Conservation (phyloP, 805 yeast genomes). For the Candida yuanshanica region DNA sequence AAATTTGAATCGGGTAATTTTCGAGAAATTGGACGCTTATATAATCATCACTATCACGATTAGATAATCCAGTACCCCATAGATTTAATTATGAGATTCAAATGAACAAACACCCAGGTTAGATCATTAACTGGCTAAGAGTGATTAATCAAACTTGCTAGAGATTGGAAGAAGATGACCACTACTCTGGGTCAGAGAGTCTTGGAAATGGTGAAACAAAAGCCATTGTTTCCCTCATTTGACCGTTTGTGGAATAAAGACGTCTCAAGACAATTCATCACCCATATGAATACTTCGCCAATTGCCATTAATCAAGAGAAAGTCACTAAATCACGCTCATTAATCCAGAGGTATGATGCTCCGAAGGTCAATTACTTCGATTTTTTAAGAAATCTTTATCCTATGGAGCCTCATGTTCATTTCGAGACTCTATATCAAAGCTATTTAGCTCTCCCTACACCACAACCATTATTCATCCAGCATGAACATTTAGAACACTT, state of each 20-base stretch:
- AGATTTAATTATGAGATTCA: no score
- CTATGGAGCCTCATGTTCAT: constrained; percentile 4
- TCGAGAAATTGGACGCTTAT: no score
- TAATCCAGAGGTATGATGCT: constrained; percentile 7
- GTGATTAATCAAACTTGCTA: no score
- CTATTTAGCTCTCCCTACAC: constrained; percentile 27
- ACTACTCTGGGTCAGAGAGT: background rate
- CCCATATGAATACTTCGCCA: constrained; percentile 2
- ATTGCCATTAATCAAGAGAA: constrained; percentile 6
- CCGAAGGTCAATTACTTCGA: constrained; percentile 13
- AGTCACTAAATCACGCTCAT: constrained; percentile 1
- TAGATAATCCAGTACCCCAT: no score
- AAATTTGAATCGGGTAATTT: no score
- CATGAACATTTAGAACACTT: constrained; percentile 28
- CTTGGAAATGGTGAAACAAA: background rate
- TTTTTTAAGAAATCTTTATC: constrained; percentile 20
- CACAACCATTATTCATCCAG: constrained; percentile 26
- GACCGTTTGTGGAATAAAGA: background rate
- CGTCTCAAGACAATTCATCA: background rate
- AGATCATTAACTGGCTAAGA: no score
- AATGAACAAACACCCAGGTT: no score
- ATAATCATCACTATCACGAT: no score
- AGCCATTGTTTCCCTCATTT: background rate
- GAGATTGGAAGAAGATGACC: no score
- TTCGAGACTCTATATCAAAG: constrained; percentile 16